Evolutionary conservation across 176 grass and related monocot genomes (phyloP).

Genomic region (Hordeum marinum): DNA sequence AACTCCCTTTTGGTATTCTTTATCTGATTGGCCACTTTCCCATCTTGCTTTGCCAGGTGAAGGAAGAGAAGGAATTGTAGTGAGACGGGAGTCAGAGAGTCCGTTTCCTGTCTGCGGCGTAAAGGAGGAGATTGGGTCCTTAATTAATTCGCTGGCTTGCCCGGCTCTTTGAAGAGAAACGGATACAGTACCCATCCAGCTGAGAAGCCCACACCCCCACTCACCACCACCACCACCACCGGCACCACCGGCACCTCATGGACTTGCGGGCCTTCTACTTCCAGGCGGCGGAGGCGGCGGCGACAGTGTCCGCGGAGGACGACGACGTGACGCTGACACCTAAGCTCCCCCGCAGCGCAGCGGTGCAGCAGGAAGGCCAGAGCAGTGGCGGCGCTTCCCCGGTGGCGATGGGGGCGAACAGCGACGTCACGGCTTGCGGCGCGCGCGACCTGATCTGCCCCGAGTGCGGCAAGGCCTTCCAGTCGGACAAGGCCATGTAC

Average conservation of each 20-base stretch:
- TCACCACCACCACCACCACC: neutral
- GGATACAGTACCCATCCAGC: slow-evolving; percentile 10
- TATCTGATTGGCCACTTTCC: slow-evolving; percentile 23
- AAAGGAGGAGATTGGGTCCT: neutral
- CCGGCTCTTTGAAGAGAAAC: slow-evolving; percentile 19
- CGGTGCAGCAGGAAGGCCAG: neutral
- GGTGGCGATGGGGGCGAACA: neutral
- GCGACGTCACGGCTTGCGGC: neutral
- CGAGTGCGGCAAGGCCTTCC: slow-evolving; percentile 46
- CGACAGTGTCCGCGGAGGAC: neutral
- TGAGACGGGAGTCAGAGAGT: neutral
- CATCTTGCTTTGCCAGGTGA: slow-evolving; percentile 7
- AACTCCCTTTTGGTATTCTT: neutral
- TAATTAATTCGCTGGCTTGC: slow-evolving; percentile 12
- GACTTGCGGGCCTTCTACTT: slow-evolving; percentile 2
- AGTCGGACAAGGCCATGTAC: slow-evolving; percentile 40
- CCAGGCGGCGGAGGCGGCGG: slow-evolving; percentile 15
- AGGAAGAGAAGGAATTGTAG: neutral
- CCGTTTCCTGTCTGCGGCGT: slow-evolving; percentile 24
- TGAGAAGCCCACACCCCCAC: neutral
- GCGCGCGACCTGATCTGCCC: slow-evolving; percentile 9
- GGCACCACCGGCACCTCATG: slow-evolving; percentile 14
- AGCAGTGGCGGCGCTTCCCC: neutral
- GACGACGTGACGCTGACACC: neutral
- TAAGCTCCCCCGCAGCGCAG: neutral